Evolutionary conservation across 2,329 filamentous ascomycete species (phyloP), one percentile per base, ranked within the genome.

Genomic region (Aspergillus pseudonomiae): DNA sequence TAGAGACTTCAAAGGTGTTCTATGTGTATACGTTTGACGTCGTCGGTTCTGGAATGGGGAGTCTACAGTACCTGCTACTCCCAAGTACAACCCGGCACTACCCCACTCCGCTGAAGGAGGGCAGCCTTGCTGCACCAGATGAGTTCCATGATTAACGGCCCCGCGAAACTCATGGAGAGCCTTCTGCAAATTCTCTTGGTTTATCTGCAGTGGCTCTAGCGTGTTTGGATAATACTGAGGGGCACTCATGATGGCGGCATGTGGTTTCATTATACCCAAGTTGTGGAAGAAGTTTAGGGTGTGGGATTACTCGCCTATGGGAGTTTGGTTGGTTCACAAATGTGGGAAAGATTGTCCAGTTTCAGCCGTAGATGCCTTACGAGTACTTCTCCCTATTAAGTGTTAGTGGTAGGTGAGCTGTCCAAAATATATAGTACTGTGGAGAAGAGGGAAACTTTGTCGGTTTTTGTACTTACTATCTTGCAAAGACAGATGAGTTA

Each of bases 81-180:
- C 73, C 43, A 67, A 70, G 43, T 77, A 78, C 21, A 78, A 67
- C 53, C 75, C 77, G 59, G 66, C 67, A 12, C 61, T 52, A 6
- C 67, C 68, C 63, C 71, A 70, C 59, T 70, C 67, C 14, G 67
- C 67, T 30, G 69, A 70, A 10, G 70, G 60, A 36, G 67, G 65
- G 32, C 65, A 68, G 14, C 69, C 69, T n/a, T 63, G 46, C 21
- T 71, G 69, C 16, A 79, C 64, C 14, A 74, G 52, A 26, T 68
- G 63, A 19, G 74, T 65, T 9, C 75, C 75, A 50, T 67, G 70
- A 28, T 66, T 67, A 32, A 77, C 70, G 1, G 76, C 75, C 28
- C 59, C 32, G 26, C 73, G 74, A 16, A 79, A 65, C 56, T 77
- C 67, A 57, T 65, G 58, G 1, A 78, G 68, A 3, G 65, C 62